Conservation (phyloP, 2,329 filamentous ascomycete genomes). For the Diplodia corticola region DNA sequence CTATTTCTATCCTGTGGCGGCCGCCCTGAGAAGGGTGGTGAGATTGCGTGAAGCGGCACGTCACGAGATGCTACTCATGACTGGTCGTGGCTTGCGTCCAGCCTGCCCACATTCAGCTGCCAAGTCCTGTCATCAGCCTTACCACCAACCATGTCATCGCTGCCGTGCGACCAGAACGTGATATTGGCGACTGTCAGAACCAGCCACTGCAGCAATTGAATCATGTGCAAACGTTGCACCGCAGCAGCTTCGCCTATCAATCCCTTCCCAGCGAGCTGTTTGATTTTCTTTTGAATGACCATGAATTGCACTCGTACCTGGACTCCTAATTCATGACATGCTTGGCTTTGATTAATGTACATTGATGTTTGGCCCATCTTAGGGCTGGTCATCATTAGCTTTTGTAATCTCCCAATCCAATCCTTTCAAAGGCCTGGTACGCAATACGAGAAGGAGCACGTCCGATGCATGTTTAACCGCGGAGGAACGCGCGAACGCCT, state of each 20-base stretch:
- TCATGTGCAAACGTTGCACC: background rate
- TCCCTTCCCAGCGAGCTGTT: background rate
- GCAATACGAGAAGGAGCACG: too few species aligned
- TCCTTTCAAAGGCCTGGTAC: background rate
- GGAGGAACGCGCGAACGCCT: conserved; percentile 30
- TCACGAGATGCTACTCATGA: background rate
- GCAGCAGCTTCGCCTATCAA: background rate
- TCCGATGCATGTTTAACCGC: background rate
- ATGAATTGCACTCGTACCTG: background rate
- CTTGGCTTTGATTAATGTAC: conserved; percentile 3
- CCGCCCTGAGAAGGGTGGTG: background rate
- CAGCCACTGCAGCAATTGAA: background rate
- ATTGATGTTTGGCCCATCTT: background rate
- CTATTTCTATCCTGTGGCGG: background rate
- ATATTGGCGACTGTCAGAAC: background rate
- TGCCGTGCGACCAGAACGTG: background rate
- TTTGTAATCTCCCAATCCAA: background rate
- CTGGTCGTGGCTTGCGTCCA: background rate
- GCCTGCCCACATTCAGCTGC: conserved; percentile 6
- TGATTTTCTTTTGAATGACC: background rate
- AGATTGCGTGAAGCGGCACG: background rate
- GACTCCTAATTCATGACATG: background rate
- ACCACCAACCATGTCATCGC: background rate
- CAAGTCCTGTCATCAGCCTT: conserved; percentile 7
- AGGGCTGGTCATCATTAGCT: background rate